These are phyloP conservation scores for Calonectria naviculata DNA, from an alignment of 2,329 filamentous ascomycete genomes.

Conservation along the genomic window DNA sequence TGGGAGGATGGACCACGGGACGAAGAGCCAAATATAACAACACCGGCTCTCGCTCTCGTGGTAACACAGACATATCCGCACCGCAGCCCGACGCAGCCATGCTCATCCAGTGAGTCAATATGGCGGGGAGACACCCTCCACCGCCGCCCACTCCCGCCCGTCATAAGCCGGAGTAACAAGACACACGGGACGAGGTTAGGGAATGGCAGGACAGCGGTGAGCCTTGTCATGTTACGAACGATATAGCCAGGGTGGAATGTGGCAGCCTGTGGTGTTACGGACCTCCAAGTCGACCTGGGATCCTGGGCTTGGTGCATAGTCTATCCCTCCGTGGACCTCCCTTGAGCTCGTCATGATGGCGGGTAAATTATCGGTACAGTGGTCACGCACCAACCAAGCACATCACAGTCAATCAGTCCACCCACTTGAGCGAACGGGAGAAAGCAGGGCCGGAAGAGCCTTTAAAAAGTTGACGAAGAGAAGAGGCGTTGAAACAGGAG, in stretches of 20 bases:
- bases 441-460: not conserved
- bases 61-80: conserved; percentile 19
- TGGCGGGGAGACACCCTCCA: conserved; percentile 1
- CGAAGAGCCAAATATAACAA: conserved; percentile 18
- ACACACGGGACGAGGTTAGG: conserved; percentile 9
- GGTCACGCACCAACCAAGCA: conserved; percentile 10
- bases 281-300: conserved; percentile 1
- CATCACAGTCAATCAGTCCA: not conserved
- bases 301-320: conserved; percentile 14
- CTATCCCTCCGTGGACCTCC: conserved; percentile 10
- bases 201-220: not conserved
- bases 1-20: not conserved
- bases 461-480: not conserved
- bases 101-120: conserved; percentile 7
- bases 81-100: conserved; percentile 8
- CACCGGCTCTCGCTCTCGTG: not conserved
- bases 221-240: conserved; percentile 5
- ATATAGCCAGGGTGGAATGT: conserved; percentile 13
- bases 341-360: not conserved
- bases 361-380: not conserved
- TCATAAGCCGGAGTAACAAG: conserved; percentile 16
- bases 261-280: not conserved
- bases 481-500: conserved; percentile 5
- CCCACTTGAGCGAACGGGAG: conserved; percentile 6
- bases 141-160: conserved; percentile 1